Percentiles rank a stretch among this genome's conserved stretches.
Conservation (phyloP, 225 moss, liverwort and hornwort genomes). For the Takakia lepidozioides region DNA sequence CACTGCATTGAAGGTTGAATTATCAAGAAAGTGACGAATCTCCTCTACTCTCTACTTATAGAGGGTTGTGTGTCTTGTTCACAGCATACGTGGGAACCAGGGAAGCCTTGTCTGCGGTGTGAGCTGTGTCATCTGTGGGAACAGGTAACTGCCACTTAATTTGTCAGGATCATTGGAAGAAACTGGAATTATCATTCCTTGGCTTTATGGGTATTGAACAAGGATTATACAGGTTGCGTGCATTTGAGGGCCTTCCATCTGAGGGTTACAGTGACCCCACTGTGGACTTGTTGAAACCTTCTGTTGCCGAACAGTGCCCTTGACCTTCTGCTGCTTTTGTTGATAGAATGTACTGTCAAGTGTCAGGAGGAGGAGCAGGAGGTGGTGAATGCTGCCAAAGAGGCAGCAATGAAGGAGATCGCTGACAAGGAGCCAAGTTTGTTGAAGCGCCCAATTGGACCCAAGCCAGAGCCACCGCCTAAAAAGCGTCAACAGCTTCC, state of each 20-base stretch:
- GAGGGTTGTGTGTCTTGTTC: conserved; percentile 9
- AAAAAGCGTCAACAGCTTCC: conserved; percentile 16
- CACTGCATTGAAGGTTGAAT: too few species aligned
- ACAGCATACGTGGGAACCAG: conserved; percentile 49
- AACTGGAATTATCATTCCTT: too few species aligned
- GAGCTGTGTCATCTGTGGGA: conserved; percentile 62
- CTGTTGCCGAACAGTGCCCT: too few species aligned
- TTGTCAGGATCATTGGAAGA: too few species aligned
- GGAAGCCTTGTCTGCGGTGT: conserved; percentile 29
- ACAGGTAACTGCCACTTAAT: conserved; percentile 31
- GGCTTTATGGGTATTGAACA: too few species aligned
- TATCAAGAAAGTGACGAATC: too few species aligned
- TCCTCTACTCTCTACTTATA: too few species aligned
- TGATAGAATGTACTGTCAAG: background rate
- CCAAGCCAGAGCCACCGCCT: conserved; percentile 19
- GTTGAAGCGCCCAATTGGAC: conserved; percentile 60
- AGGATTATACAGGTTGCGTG: too few species aligned
- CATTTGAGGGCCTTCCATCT: too few species aligned
- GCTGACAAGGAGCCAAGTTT: conserved; percentile 46
- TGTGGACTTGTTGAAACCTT: background rate
- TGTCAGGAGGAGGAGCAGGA: conserved; percentile 63
- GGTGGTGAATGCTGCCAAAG: conserved; percentile 52
- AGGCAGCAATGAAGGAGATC: conserved; percentile 63
- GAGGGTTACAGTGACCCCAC: too few species aligned
- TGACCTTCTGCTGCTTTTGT: background rate